Base-by-base conservation (phyloP, 768 basidiomycete species). In the Coprinopsis sp. region DNA sequence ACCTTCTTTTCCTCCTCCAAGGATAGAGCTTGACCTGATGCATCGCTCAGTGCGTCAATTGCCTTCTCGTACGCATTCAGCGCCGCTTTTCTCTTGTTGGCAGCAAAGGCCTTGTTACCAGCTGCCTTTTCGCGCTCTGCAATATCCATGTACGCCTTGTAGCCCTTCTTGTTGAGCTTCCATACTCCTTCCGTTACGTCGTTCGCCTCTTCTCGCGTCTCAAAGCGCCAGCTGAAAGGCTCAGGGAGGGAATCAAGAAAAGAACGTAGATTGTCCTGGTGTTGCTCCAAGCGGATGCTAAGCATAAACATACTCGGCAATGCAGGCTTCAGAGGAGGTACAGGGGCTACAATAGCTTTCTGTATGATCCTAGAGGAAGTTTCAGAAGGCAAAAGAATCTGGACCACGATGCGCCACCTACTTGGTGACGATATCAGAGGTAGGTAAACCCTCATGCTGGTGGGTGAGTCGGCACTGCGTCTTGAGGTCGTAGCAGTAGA, bases 231-330 rank as follows among this genome's bases (percentile, higher is more conserved):
- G 19, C 54, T 52, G 50, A 70, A 67, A 11, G 67, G 67, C 6
- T 51, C 40, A 3, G 68, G 68, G n/a, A 70, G 61, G 0, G 66
- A 64, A 44, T 70, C 64, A 29, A 70, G 54, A 52, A 70, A 70
- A n/a, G 65, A 64, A 18, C 54, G 57, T 3, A 70, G 54, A 19
- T 54, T 47, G 11, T 50, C 31, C 8, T 53, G 44, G 39, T 68
- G 65, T 23, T 56, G 60, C 18, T 55, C 38, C 16, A 68, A 52
- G 36, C 62, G 63, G 36, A 58, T 54, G 1, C 64, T 61, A 18
- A 68, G 38, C 5, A 67, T 34, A 1, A 67, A 52, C 31, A 60
- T 51, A 44, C 49, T 56, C 2, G 68, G 67, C 2, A 67, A 58
- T 25, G 46, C 46, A 4, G 60, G 59, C 29, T 55, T 58, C 12